These are phyloP conservation scores for Astrocystis sublimbata DNA, from an alignment of 495 filamentous ascomycete species.

Conservation along the genomic window DNA sequence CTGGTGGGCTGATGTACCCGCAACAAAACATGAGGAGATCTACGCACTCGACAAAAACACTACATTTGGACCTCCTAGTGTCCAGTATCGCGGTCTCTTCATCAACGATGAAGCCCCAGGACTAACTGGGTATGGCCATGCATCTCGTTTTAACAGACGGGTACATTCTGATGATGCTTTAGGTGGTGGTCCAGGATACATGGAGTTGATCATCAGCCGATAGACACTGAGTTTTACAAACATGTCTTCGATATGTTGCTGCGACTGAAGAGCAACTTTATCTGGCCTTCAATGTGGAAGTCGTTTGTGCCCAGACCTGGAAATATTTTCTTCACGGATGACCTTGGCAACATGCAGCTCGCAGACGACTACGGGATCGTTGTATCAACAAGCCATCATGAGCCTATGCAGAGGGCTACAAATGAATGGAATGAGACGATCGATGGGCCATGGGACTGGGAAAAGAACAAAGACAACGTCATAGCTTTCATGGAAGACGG, in stretches of 20 bases:
- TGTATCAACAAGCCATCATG: conserved; percentile 64
- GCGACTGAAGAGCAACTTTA: conserved; percentile 62
- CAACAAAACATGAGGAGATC: conserved; percentile 48
- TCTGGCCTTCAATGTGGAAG: conserved; percentile 69
- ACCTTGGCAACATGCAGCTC: conserved; percentile 56
- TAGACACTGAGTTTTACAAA: conserved; percentile 56
- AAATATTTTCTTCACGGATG: conserved; percentile 62
- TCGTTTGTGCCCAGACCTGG: conserved; percentile 23
- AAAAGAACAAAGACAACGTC: conserved; percentile 56
- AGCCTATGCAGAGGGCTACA: conserved; percentile 63
- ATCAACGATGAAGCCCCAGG: conserved; percentile 68
- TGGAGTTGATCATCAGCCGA: conserved; percentile 10
- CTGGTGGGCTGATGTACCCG: conserved; percentile 63
- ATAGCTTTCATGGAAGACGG: conserved; percentile 57
- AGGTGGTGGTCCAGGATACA: conserved; percentile 15
- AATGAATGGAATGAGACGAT: conserved; percentile 59
- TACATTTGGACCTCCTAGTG: conserved; percentile 55
- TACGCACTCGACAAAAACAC: conserved; percentile 49
- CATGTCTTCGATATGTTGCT: conserved; percentile 66
- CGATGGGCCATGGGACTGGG: conserved; percentile 59
- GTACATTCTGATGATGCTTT: conserved; percentile 47
- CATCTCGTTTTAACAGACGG: conserved; percentile 39
- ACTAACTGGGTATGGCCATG: conserved; percentile 57
- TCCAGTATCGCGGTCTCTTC: conserved; percentile 71
- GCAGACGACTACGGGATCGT: conserved; percentile 67